Evolutionary conservation across 345 rosid genomes (phyloP).

Genomic region (Ricinus communis): DNA sequence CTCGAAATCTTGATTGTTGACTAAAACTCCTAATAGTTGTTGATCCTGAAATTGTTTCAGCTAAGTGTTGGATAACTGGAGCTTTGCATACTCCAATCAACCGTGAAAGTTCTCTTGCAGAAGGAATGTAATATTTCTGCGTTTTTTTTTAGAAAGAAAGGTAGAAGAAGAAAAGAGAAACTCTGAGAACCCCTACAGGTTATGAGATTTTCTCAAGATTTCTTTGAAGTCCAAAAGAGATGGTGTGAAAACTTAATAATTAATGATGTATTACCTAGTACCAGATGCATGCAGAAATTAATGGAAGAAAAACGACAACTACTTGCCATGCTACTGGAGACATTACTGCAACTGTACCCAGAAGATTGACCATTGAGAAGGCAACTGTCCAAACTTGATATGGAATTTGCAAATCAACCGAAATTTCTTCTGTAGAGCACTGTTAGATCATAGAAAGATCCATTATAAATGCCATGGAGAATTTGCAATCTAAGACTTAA

Average conservation of each 20-base stretch:
- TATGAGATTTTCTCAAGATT: too few relatives aligned
- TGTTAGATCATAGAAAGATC: conserved; percentile 20
- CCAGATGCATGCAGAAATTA: conserved; percentile 53
- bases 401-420: conserved; percentile 50
- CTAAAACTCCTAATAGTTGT: too few relatives aligned
- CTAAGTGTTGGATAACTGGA: too few relatives aligned
- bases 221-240: too few relatives aligned
- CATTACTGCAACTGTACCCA: conserved; percentile 67
- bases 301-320: conserved; percentile 61
- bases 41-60: too few relatives aligned
- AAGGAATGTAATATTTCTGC: too few relatives aligned
- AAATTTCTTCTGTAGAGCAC: conserved; percentile 78
- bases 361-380: conserved; percentile 51
- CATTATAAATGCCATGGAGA: background rate
- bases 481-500: background rate
- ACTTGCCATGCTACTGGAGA: conserved; percentile 81
- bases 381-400: conserved; percentile 41
- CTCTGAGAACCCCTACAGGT: conserved; percentile 26
- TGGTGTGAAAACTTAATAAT: too few relatives aligned
- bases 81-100: too few relatives aligned
- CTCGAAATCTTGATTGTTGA: too few relatives aligned
- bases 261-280: conserved; percentile 83
- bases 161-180: conserved; percentile 2
- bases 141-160: too few relatives aligned
- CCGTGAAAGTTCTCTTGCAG: too few relatives aligned